phyloP scores from a whole-genome alignment of 371 early-diverging fungal species.

The Parasitella parasitica region DNA sequence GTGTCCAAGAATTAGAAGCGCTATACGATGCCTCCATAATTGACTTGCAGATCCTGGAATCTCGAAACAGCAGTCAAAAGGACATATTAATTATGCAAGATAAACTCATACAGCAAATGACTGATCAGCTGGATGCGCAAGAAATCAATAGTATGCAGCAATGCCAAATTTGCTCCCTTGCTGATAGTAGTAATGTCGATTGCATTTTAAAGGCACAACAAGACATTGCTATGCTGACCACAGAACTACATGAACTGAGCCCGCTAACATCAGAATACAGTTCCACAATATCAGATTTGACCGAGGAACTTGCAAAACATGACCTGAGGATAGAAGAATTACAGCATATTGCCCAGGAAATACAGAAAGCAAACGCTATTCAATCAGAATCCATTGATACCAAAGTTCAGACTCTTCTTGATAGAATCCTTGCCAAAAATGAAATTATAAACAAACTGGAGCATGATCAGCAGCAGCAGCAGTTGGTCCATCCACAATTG shows the following conservation, averaged over 20 bases:
- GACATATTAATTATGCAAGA: constrained; percentile 35
- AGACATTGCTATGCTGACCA: background rate
- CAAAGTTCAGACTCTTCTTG: constrained; percentile 13
- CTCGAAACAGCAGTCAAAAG: constrained; percentile 14
- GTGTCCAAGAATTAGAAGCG: constrained; percentile 11
- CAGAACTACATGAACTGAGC: background rate
- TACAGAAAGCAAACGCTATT: constrained; percentile 11
- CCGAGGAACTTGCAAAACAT: background rate
- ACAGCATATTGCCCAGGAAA: background rate
- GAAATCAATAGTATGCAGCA: background rate
- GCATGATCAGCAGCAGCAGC: background rate
- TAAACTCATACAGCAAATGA: constrained; percentile 25
- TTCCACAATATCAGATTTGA: background rate
- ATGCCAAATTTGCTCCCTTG: background rate
- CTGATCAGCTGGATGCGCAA: constrained; percentile 7
- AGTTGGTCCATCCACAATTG: background rate
- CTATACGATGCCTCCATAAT: constrained; percentile 12
- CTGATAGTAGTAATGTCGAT: background rate
- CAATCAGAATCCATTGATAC: constrained; percentile 21
- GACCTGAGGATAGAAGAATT: constrained; percentile 3
- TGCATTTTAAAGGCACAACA: background rate
- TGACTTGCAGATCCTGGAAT: constrained; percentile 16
- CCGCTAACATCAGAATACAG: constrained; percentile 1
- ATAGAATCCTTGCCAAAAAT: constrained; percentile 5
- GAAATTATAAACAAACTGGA: constrained; percentile 9